phyloP scores from a whole-genome alignment of 495 filamentous ascomycete genomes.

The Aspergillus mulundensis region DNA sequence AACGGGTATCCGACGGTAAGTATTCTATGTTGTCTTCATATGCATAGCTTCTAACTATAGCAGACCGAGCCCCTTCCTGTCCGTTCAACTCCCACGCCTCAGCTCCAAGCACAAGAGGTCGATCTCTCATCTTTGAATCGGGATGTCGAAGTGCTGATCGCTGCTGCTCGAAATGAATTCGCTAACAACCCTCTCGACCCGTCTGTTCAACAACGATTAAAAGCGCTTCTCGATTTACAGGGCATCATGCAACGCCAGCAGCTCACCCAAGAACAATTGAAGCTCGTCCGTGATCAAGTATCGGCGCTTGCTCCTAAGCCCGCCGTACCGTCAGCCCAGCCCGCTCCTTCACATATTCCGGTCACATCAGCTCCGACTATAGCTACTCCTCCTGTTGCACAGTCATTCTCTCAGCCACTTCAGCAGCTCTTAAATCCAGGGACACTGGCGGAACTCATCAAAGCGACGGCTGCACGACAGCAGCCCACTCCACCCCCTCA shows the following conservation, averaged over 20 bases:
- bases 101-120: slow-evolving; percentile 34
- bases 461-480: slow-evolving; percentile 43
- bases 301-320: slow-evolving; percentile 54
- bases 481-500: slow-evolving; percentile 37
- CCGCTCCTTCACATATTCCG: slow-evolving; percentile 22
- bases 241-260: slow-evolving; percentile 72
- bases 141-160: slow-evolving; percentile 75
- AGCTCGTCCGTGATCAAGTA: slow-evolving; percentile 74
- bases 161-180: slow-evolving; percentile 63
- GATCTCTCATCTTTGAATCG: slow-evolving; percentile 69
- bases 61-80: slow-evolving; percentile 23
- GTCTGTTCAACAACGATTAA: slow-evolving; percentile 69
- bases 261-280: slow-evolving; percentile 74
- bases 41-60: slow-evolving; percentile 1
- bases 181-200: slow-evolving; percentile 68
- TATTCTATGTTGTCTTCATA: background rate
- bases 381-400: slow-evolving; percentile 28
- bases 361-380: slow-evolving; percentile 24
- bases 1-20: slow-evolving; percentile 34
- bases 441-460: slow-evolving; percentile 48
- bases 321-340: slow-evolving; percentile 19
- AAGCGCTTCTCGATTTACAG: slow-evolving; percentile 84
- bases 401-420: slow-evolving; percentile 35
- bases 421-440: slow-evolving; percentile 45
- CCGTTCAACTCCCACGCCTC: slow-evolving; percentile 33